Percentiles rank a stretch among this genome's conserved stretches.
phyloP scores from a whole-genome alignment of 305 asterid species.

The Fraxinus latifolia region DNA sequence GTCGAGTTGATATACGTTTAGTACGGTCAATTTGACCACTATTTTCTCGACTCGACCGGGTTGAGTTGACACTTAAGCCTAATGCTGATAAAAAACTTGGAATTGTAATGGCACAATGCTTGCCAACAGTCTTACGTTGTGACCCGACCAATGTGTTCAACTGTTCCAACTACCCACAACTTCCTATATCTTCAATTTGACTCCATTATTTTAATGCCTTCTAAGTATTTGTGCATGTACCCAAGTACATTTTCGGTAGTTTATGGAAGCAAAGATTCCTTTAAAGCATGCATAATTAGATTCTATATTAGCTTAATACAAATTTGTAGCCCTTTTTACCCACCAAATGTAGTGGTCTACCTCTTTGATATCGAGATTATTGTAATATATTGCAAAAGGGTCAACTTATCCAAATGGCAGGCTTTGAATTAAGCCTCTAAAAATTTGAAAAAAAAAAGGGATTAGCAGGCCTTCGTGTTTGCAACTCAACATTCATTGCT shows the following conservation, averaged over 20 bases:
- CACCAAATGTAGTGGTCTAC: neutral
- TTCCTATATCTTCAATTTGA: neutral
- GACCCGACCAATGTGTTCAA: neutral
- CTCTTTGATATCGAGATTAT: neutral
- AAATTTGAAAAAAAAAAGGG: neutral
- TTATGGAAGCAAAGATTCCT: slow-evolving; percentile 27
- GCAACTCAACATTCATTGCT: slow-evolving; percentile 28
- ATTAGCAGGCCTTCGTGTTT: slow-evolving; percentile 44
- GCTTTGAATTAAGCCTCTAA: neutral
- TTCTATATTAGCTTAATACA: slow-evolving; percentile 17
- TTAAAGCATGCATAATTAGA: slow-evolving; percentile 13
- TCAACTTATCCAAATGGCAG: slow-evolving; percentile 29
- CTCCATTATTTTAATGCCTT: neutral
- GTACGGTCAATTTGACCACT: neutral
- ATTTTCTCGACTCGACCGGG: neutral
- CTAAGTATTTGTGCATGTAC: neutral
- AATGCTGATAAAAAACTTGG: neutral
- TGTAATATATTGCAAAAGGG: neutral
- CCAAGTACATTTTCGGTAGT: slow-evolving; percentile 20
- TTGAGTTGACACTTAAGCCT: neutral
- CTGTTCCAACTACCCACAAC: slow-evolving; percentile 20
- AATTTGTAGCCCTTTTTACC: neutral
- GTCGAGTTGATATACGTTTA: neutral
- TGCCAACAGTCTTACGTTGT: neutral
- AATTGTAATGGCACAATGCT: neutral